Evolutionary conservation across 495 filamentous ascomycete genomes (phyloP), one percentile per base, ranked within the genome.

Genomic region (Aspergillus hancockii): DNA sequence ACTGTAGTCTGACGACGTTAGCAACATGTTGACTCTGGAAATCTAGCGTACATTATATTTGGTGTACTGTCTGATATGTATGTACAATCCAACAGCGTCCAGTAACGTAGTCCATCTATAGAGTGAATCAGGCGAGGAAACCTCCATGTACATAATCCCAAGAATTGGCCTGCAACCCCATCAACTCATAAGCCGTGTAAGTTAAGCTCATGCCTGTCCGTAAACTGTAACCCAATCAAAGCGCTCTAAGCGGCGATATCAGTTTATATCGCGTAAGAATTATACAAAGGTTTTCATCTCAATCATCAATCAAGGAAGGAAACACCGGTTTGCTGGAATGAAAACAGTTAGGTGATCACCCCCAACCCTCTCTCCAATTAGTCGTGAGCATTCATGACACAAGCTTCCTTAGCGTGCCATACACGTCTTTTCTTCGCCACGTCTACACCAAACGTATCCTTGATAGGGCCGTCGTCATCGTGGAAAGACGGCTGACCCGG

Each of bases 401-500:
- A 91, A 25, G 79, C 74, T 65, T 88, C 81, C 66, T 85, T 80
- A 6, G 83, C 83, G 75, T 88, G 82, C 90, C 90, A 93, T 50
- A 90, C 82, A 62, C 86, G 81, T 59, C 90, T 79, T 74, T 86
- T 82, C 69, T 78, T 83, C 19, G 80, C 79, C 3, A 85, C 85
- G 51, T 85, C 79, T 71, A 77, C 70, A 75, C 79, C 60, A 68
- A 82, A 77, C 63, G 79, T 73, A 74, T 86, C 77, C 75, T 76
- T 58, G 67, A 81, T 71, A 68, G 75, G 66, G 45, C 67, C 70
- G 54, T 74, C 80, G 64, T 63, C 65, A 60, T 70, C 65, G 51
- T 62, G 68, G 55, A 67, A 63, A 61, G 66, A 62, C 63, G 66
- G 47, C 25, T 60, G 54, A 1, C 19, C 47, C 1, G 49, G 23